These are phyloP conservation scores for Clavulina sp. DNA, from an alignment of 768 basidiomycete species.

Conservation along the genomic window DNA sequence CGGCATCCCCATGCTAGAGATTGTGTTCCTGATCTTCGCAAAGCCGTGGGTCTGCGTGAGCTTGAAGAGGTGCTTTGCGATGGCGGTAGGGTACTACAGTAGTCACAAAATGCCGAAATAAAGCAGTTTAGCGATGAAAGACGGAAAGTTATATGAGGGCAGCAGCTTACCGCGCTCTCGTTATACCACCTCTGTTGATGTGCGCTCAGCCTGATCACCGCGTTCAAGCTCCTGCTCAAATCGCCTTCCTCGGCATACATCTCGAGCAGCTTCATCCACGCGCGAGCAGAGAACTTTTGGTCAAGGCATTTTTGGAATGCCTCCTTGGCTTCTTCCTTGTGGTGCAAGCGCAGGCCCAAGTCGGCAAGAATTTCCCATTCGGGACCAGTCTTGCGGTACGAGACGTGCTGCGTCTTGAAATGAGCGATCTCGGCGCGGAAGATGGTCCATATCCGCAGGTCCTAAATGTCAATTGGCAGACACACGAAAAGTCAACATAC, in stretches of 20 bases:
- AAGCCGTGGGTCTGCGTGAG: constrained; percentile 85
- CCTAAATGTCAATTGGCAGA: constrained; percentile 28
- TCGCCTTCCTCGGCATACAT: constrained; percentile 96
- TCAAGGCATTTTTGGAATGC: constrained; percentile 93
- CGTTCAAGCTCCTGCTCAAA: constrained; percentile 76
- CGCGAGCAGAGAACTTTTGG: constrained; percentile 71
- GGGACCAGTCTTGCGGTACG: constrained; percentile 87
- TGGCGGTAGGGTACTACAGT: constrained; percentile 72
- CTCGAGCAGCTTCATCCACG: constrained; percentile 86
- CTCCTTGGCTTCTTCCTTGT: constrained; percentile 97
- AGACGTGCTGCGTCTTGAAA: constrained; percentile 96
- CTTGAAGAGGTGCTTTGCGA: constrained; percentile 83
- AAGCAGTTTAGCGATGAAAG: background rate
- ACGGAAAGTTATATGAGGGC: background rate
- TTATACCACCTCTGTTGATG: constrained; percentile 74
- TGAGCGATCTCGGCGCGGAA: constrained; percentile 97
- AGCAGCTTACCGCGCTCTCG: constrained; percentile 68
- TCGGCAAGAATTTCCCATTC: constrained; percentile 99
- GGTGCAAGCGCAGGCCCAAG: constrained; percentile 78
- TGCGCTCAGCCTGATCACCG: constrained; percentile 79
- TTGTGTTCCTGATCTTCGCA: constrained; percentile 81
- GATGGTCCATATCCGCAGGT: constrained; percentile 95
- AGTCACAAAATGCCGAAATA: too few relatives aligned
- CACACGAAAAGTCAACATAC: background rate
- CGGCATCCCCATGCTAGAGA: constrained; percentile 87